These are phyloP conservation scores for Ichthyophthirius multifiliis DNA, from an alignment of 169 alveolate species.

Conservation along the genomic window DNA sequence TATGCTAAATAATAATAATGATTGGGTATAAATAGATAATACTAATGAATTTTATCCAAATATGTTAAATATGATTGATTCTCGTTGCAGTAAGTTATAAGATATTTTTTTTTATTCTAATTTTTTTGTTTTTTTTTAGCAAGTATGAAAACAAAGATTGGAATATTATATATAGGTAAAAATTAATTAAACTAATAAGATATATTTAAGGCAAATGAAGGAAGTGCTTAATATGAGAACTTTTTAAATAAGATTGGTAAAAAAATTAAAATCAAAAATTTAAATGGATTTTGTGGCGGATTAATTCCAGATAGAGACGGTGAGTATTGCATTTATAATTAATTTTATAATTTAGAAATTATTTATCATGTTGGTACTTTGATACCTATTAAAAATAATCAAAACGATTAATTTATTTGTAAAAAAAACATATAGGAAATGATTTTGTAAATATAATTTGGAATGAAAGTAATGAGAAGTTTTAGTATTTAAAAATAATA, in stretches of 20 bases:
- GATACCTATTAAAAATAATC: conserved; percentile 8
- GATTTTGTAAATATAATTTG: conserved; percentile 11
- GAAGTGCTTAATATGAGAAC: background rate
- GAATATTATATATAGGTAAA: background rate
- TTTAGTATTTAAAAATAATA: background rate
- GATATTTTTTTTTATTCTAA: background rate
- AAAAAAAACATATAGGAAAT: conserved; percentile 22
- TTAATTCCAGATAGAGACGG: conserved; percentile 1
- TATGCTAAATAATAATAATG: background rate
- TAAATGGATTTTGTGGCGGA: conserved; percentile 2
- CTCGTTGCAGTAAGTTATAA: background rate
- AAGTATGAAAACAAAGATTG: background rate
- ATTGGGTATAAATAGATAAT: background rate
- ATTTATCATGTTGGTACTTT: conserved; percentile 8
- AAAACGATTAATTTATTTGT: background rate
- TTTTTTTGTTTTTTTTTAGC: background rate
- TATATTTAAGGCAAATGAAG: background rate
- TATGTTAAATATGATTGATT: background rate
- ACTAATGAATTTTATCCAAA: background rate
- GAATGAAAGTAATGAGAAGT: background rate
- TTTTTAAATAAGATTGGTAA: background rate
- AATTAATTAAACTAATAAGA: background rate
- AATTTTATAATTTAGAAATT: background rate
- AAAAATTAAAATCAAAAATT: background rate
- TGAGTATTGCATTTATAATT: background rate